Base-by-base conservation (phyloP, 1,284 basidiomycete species). In the Cutaneotrichosporon cutaneum region DNA sequence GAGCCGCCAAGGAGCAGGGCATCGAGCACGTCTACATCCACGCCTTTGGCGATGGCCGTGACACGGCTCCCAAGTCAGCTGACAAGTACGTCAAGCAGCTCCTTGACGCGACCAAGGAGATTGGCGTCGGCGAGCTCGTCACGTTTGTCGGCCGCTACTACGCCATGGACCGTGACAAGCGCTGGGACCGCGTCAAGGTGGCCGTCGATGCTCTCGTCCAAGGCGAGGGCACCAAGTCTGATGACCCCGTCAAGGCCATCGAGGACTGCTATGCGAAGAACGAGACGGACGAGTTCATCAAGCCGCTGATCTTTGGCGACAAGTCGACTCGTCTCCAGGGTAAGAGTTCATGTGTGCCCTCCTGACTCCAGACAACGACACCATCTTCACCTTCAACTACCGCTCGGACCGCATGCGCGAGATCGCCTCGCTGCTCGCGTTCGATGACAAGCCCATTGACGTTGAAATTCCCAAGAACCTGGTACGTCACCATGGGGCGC, bases 131-230 rank as follows among this genome's bases (percentile, higher is more conserved):
- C 44, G 77, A 82, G 68, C 80, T 94, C 60, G 88, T 90, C 11
- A 93, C 90, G 8, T 83, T 94, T 56, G 82, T 92, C 32, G 92
- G 92, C 5, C 82, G 92, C 54, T 95, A 95, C 83, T 95, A 94
- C 71, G 92, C 92, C 47, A 94, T 94, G 92, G 92, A 94, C 80
- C 87, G 92, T 50, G 92, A 95, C 78, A 94, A 94, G 83, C 86
- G 92, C 60, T 94, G 92, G 92, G 92, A 95, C 76, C 85, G 92
- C 51, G 78, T 95, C 76, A 92, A 92, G 83, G 82, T 92, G 64
- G 92, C 92, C 10, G 83, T 94, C 4, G 91, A 94, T 54, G 90
- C 87, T 5, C 84, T 95, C 39, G 84, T 92, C 3, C 82, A 85
- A 54, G 92, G 90, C 8, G 84, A 83, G 62, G 90, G 90, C 7